Base-by-base conservation (phyloP, 768 basidiomycete genomes). In the Lentinula boryana region DNA sequence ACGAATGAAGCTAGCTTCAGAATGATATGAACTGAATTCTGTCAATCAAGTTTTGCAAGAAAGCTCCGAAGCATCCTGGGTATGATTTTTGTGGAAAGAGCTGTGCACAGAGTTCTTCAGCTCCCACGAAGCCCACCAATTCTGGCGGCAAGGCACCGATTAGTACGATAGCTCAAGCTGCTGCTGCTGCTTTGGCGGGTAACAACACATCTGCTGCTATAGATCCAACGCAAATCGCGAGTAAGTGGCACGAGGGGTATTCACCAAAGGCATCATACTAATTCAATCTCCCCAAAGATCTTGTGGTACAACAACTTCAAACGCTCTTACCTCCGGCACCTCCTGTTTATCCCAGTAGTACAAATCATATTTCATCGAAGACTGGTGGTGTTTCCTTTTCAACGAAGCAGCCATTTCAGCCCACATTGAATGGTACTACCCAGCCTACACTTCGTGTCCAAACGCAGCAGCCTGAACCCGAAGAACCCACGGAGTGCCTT, bases 41-140 rank as follows among this genome's bases (percentile, higher is more conserved):
- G 43, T 31, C 21, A 55, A 51, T 53, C 3, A 63, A 83, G 81
- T 72, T 80, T 62, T 88, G 87, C 65, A 80, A 83, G 63, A 77
- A 77, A 67, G 83, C 81, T 62, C 83, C 84, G 4, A 88, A 85
- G 69, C 84, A 79, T 65, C 80, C 77, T 64, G 78, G 74, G 63
- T 82, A 83, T 64, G 80, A 83, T 55, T 88, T 78, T 65, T 88
- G 87, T 61, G 83, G 87, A 58, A 84, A 85, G 76, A 83, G 80
- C 57, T 87, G 86, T 65, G 85, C 84, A 16, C 69, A 77, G 15
- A 62, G 76, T 53, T n/a, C 61, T n/a, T 18, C 41, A 18, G 40
- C 41, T 16, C 31, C 54, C 12, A 32, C 2, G 16, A 48, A 57
- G 56, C n/a, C 56, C 23, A 40, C 10, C 23, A 36, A 33, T 44